Conservation (phyloP, 768 basidiomycete species). For the Russula compacta region DNA sequence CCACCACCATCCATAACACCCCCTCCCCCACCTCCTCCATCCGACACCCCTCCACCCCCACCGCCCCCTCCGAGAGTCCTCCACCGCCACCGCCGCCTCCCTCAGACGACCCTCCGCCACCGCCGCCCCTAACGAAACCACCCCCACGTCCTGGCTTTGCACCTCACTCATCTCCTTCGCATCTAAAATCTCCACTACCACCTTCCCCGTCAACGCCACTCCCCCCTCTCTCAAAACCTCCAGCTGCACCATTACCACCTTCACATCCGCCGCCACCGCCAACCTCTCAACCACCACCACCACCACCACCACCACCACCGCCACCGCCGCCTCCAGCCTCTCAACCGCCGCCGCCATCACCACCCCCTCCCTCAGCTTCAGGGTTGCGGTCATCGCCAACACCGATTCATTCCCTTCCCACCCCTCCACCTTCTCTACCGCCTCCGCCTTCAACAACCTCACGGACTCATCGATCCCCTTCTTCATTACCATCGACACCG, state of each 20-base stretch:
- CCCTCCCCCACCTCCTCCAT: constrained; percentile 23
- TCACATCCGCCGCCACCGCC: constrained; percentile 20
- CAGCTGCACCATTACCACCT: constrained; percentile 12
- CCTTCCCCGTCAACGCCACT: constrained; percentile 21
- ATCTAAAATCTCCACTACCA: constrained; percentile 19
- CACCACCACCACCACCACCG: constrained; percentile 26
- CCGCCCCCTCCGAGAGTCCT: constrained; percentile 22
- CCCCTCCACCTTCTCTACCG: constrained; percentile 21
- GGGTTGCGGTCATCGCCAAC: constrained; percentile 23
- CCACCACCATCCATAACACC: constrained; percentile 20
- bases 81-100: constrained; percentile 20
- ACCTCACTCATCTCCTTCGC: constrained; percentile 24
- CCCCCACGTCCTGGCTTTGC: constrained; percentile 28
- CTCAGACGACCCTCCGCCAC: constrained; percentile 27
- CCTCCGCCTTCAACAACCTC: constrained; percentile 23
- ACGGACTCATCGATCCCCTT: constrained; percentile 21
- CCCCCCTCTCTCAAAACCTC: constrained; percentile 22
- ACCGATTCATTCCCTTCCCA: constrained; percentile 18
- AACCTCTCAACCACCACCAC: constrained; percentile 22
- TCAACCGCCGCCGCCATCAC: constrained; percentile 21
- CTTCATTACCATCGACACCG: constrained; percentile 12
- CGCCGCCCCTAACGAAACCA: constrained; percentile 28
- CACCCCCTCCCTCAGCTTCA: constrained; percentile 19
- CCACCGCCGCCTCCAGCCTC: constrained; percentile 25
- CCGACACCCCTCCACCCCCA: constrained; percentile 25